Evolutionary conservation across 306 rosid species (phyloP), one percentile per base, ranked within the genome.

Genomic region (Pyrus pyrifolia): DNA sequence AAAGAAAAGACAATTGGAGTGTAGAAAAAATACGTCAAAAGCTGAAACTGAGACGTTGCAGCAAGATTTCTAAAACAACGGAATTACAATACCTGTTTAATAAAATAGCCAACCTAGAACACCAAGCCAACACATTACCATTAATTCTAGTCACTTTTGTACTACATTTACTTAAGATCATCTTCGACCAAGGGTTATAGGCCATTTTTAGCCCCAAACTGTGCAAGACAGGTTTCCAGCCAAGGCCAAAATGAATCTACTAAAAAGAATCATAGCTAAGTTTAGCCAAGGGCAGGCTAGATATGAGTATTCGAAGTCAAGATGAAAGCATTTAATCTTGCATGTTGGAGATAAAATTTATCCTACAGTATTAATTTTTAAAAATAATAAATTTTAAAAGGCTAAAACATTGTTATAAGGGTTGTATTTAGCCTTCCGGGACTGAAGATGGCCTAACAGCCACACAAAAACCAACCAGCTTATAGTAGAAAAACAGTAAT

Each of bases 71-170:
- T 15, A 75, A 74, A 58, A 76, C 76, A 74, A 78, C 68, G 25
- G 29, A 71, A 18, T 65, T 86, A 76, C 72, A 76, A 76, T 53
- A 96, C 99, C 97, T 96, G 99, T 85, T 96, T 96, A 77, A 87
- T 89, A 76, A 96, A 96, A 83, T 35, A 35, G 42, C 42, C 42
- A 6, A 35, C 45, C 12, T 40, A 18, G 15, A 49, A 49, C 55
- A 6, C 45, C 21, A 49, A 49, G 55, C 55, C 17, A 49, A 49
- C 55, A 49, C 55, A 49, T 49, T 49, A 49, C 55, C 55, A 4
- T 6, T 49, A 15, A 49, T 49, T 49, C 8, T 17, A 15, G 53
- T 17, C 8, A 49, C 21, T 17, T 49, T 49, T 17, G 8, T 49
- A 49, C 21, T 5, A 49, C 3, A 49, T 49, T 49, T 15, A 49